Evolutionary conservation across 2,329 filamentous ascomycete species (phyloP), one percentile per base, ranked within the genome.

Genomic region (Allantophomopsis cytisporea): DNA sequence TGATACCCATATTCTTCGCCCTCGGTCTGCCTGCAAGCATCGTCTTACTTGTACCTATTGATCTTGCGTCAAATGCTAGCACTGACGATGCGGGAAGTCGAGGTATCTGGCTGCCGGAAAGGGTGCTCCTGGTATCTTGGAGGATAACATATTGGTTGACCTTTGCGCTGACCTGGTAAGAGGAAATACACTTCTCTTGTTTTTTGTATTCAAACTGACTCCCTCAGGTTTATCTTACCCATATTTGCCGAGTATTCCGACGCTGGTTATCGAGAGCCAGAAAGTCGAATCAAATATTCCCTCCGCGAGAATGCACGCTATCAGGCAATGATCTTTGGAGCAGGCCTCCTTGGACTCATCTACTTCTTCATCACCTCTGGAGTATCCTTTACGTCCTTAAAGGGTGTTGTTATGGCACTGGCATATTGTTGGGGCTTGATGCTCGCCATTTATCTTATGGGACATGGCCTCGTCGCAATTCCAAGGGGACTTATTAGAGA

Each of bases 141-240:
- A 76, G 89, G 55, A 89, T 98, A 47, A 81, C 83, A 15, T 98
- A 98, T 63, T 98, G 91, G 91, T 68, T 98, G 40, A 96, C 89
- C 0, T 98, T 98, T 62, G 77, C 80, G 38, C 64, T 98, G 54
- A 96, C 89, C 41, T 98, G 91, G 91, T 89, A 65, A 38, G 69
- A 20, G 50, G 34, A 35, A 3, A 28, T 23, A 21, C 36, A 11
- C 31, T 18, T 36, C 28, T 36, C 14, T 43, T 40, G 42, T 31
- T 23, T 15, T 35, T 37, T 15, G 21, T 36, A 8, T 41, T 40
- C 15, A 43, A 20, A 37, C 42, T 37, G 37, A 32, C 18, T 36
- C 12, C n/a, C 18, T 11, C 50, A 88, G 82, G 83, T 75, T 87
- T 45, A 86, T 98, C 45, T 77, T 98, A 30, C 91, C 91, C 12